Conservation (phyloP, 495 filamentous ascomycete species). For the Penicillium herquei region DNA sequence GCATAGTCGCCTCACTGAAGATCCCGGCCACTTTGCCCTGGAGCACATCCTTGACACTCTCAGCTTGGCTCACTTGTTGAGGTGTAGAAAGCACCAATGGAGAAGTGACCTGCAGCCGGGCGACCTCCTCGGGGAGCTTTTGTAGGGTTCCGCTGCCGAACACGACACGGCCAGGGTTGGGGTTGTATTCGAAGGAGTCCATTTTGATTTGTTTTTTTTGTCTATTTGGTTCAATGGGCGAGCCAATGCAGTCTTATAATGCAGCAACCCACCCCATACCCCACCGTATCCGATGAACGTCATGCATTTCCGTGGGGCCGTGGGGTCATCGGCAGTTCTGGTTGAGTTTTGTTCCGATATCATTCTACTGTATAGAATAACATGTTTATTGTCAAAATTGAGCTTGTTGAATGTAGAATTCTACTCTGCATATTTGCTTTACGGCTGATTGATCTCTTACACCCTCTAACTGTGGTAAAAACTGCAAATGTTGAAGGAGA, state of each 20-base stretch:
- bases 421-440: too few relatives aligned
- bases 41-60: constrained; percentile 48
- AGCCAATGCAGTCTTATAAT: constrained; percentile 25
- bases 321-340: constrained; percentile 28
- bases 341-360: constrained; percentile 13
- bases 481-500: not conserved
- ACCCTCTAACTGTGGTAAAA: too few relatives aligned
- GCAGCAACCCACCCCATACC: constrained; percentile 27
- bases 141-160: constrained; percentile 62
- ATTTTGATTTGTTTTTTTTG: constrained; percentile 21
- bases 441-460: too few relatives aligned
- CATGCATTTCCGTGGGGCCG: constrained; percentile 32
- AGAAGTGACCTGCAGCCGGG: constrained; percentile 50
- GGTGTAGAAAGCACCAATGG: constrained; percentile 61
- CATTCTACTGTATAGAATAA: too few relatives aligned
- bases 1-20: constrained; percentile 66
- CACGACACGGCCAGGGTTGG: constrained; percentile 58
- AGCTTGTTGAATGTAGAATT: too few relatives aligned
- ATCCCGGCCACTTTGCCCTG: constrained; percentile 53
- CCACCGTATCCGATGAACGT: constrained; percentile 24
- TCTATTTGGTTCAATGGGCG: not conserved
- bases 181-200: constrained; percentile 62
- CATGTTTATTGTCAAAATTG: too few relatives aligned
- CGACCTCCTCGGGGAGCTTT: constrained; percentile 58
- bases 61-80: constrained; percentile 53